Conservation (phyloP, 306 rosid species). For the Ammopiptanthus mongolicus region DNA sequence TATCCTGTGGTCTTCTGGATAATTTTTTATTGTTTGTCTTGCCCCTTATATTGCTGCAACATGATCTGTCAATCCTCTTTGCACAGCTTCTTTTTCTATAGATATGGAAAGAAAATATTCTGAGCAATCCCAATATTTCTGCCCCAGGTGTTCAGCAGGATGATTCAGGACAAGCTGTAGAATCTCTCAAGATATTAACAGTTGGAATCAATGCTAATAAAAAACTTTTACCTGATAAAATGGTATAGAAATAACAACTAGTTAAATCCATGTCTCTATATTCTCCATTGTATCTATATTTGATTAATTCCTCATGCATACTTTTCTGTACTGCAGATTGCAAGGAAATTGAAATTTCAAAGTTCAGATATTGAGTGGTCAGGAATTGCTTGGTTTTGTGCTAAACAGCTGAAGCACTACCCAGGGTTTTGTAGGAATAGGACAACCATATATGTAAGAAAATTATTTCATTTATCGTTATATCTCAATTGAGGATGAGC, state of each 20-base stretch:
- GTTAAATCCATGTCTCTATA: constrained; percentile 6
- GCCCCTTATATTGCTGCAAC: background rate
- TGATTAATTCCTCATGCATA: constrained; percentile 1
- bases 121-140: constrained; percentile 20
- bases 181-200: constrained; percentile 20
- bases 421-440: constrained; percentile 60
- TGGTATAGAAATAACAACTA: constrained; percentile 37
- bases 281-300: background rate
- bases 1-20: background rate
- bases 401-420: constrained; percentile 82
- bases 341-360: constrained; percentile 57
- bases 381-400: constrained; percentile 60
- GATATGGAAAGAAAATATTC: constrained; percentile 6
- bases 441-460: constrained; percentile 52
- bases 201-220: constrained; percentile 30
- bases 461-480: constrained; percentile 1
- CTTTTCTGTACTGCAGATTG: constrained; percentile 41
- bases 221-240: constrained; percentile 44
- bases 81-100: background rate
- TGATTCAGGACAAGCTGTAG: constrained; percentile 32
- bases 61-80: background rate
- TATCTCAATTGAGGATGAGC: background rate
- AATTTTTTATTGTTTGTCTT: background rate
- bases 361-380: constrained; percentile 73
- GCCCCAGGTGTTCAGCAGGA: constrained; percentile 41